Evolutionary conservation across 176 grass and related monocot genomes (phyloP).

Genomic region (Metroxylon sagu): DNA sequence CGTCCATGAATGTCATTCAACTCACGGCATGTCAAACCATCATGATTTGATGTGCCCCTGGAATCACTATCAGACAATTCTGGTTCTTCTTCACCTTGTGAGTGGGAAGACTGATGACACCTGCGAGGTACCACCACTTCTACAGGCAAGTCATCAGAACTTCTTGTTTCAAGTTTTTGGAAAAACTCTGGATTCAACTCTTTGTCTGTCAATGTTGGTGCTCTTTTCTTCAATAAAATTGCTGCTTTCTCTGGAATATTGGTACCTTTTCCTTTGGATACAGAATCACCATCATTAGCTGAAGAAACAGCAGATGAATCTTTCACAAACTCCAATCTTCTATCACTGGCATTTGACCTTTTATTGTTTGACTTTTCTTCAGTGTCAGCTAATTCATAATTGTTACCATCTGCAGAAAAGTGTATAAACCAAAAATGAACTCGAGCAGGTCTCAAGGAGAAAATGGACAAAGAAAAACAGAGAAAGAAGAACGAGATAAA

Average conservation of each 20-base stretch:
- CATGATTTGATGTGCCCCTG: conserved; percentile 36
- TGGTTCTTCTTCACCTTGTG: conserved; percentile 42
- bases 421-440: conserved; percentile 2
- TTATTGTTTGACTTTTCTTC: conserved; percentile 46
- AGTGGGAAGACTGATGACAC: conserved; percentile 37
- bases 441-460: not conserved
- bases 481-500: not conserved
- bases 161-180: conserved; percentile 84
- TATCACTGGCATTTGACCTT: conserved; percentile 23
- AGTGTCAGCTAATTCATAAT: conserved; percentile 40
- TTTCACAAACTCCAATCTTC: conserved; percentile 35
- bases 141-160: conserved; percentile 55
- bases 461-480: not conserved
- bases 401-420: conserved; percentile 49
- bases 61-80: conserved; percentile 47
- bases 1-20: conserved; percentile 32
- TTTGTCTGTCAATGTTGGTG: conserved; percentile 57
- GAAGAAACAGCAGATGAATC: conserved; percentile 36
- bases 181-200: conserved; percentile 91
- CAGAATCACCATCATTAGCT: conserved; percentile 40
- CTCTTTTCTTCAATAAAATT: conserved; percentile 77
- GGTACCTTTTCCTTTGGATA: conserved; percentile 32
- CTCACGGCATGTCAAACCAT: conserved; percentile 35
- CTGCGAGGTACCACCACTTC: conserved; percentile 74
- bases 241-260: conserved; percentile 77